phyloP scores from a whole-genome alignment of 768 basidiomycete species.

The Sistotremastrum niveocremeum region DNA sequence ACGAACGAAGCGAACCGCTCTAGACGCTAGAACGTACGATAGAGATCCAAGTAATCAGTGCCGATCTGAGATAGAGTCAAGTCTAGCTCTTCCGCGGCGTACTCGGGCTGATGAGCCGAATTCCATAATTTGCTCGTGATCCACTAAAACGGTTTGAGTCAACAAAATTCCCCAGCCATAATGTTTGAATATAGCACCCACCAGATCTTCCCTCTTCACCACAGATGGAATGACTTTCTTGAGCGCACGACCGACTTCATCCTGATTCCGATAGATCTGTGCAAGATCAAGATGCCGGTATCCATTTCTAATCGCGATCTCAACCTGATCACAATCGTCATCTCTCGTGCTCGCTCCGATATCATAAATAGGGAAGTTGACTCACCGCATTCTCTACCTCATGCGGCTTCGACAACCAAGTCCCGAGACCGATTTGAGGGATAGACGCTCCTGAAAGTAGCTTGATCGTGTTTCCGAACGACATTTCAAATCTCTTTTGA shows the following conservation, averaged over 20 bases:
- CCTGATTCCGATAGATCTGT: conserved; percentile 67
- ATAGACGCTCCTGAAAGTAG: conserved; percentile 39
- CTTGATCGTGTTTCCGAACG: conserved; percentile 22
- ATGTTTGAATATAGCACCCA: conserved; percentile 9
- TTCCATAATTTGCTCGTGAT: conserved; percentile 83
- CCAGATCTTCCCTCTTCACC: conserved; percentile 68
- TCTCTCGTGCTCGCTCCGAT: no score
- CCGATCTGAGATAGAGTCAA: conserved; percentile 63
- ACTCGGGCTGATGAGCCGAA: conserved; percentile 46
- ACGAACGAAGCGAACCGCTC: neutral
- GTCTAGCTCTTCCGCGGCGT: conserved; percentile 63
- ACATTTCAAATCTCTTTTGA: conserved; percentile 19
- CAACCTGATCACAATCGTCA: conserved; percentile 33
- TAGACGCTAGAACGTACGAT: conserved; percentile 32
- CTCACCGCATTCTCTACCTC: conserved; percentile 64
- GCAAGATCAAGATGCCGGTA: conserved; percentile 83
- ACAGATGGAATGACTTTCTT: conserved; percentile 67
- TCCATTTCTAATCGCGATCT: conserved; percentile 57
- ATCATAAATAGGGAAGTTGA: neutral
- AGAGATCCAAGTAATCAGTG: conserved; percentile 67
- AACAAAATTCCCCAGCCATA: conserved; percentile 6
- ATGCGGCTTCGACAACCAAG: conserved; percentile 62
- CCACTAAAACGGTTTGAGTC: conserved; percentile 12
- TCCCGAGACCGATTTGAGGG: conserved; percentile 73
- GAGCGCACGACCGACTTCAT: conserved; percentile 60